These are phyloP conservation scores for Syzygium aromaticum DNA, from an alignment of 345 rosid species.

Conservation along the genomic window DNA sequence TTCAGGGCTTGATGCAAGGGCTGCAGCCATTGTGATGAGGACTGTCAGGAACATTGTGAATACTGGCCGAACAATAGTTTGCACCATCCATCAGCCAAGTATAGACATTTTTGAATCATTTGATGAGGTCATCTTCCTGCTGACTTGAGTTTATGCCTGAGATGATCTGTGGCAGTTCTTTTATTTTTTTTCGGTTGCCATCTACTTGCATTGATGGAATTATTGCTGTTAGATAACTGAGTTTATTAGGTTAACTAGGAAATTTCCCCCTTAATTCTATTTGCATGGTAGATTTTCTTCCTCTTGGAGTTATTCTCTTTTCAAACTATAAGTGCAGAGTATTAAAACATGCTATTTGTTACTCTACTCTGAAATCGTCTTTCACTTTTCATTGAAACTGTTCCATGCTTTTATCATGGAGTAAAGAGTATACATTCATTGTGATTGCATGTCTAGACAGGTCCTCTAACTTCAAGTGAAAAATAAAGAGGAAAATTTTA, in stretches of 20 bases:
- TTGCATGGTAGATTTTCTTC: neutral
- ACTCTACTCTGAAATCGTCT: neutral
- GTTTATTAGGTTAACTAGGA: neutral
- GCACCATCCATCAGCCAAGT: conserved; percentile 99
- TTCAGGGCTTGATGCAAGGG: conserved; percentile 92
- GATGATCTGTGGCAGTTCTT: neutral
- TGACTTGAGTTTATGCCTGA: neutral
- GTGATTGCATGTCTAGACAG: neutral
- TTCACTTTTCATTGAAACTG: neutral
- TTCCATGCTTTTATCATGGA: neutral
- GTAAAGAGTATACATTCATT: neutral
- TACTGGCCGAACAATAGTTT: conserved; percentile 92
- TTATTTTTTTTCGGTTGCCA: neutral
- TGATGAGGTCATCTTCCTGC: conserved; percentile 61
- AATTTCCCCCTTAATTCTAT: neutral
- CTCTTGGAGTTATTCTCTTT: neutral
- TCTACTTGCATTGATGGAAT: neutral
- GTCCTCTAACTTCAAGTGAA: neutral
- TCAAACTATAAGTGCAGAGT: neutral
- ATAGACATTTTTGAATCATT: conserved; percentile 96
- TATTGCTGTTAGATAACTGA: neutral
- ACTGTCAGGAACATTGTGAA: conserved; percentile 96
- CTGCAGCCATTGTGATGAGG: conserved; percentile 99
- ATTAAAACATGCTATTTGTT: neutral
- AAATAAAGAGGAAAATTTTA: neutral